Conservation (phyloP, 202 grass and related monocot species). For the Eragrostis tef region DNA sequence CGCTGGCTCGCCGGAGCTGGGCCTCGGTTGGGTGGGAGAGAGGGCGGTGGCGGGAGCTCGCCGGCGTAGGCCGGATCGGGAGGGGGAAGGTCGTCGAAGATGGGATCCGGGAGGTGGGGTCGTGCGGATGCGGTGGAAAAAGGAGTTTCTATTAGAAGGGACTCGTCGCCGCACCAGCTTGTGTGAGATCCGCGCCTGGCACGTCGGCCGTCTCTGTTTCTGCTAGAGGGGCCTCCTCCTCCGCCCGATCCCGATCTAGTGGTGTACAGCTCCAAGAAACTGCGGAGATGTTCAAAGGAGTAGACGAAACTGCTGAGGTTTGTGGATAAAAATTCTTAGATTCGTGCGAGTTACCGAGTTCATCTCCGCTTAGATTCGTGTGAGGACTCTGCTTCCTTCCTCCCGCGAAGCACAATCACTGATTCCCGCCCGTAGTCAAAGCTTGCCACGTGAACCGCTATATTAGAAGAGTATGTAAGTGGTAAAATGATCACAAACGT, state of each 20-base stretch:
- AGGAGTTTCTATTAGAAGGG: background rate
- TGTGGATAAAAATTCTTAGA: too few relatives aligned
- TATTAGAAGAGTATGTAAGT: too few relatives aligned
- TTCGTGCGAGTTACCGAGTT: too few relatives aligned
- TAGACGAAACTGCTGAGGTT: too few relatives aligned
- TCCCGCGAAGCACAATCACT: too few relatives aligned
- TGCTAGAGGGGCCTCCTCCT: background rate
- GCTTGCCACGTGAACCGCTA: too few relatives aligned
- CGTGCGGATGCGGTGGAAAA: slow-evolving; percentile 37
- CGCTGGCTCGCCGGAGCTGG: background rate
- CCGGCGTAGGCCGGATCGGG: slow-evolving; percentile 26
- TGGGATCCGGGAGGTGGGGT: slow-evolving; percentile 51
- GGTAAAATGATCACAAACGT: too few relatives aligned
- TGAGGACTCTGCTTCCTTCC: too few relatives aligned
- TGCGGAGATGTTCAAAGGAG: background rate
- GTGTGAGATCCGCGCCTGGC: slow-evolving; percentile 30
- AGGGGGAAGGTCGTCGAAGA: slow-evolving; percentile 39
- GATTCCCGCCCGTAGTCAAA: too few relatives aligned
- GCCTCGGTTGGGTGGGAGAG: background rate
- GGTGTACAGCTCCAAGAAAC: background rate
- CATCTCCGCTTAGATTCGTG: too few relatives aligned
- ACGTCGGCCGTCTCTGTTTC: background rate
- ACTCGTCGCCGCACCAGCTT: slow-evolving; percentile 11
- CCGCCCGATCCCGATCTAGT: background rate
- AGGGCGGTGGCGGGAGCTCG: background rate